Conservation (phyloP, 495 filamentous ascomycete genomes). For the Staphylotrichum longicolle region DNA sequence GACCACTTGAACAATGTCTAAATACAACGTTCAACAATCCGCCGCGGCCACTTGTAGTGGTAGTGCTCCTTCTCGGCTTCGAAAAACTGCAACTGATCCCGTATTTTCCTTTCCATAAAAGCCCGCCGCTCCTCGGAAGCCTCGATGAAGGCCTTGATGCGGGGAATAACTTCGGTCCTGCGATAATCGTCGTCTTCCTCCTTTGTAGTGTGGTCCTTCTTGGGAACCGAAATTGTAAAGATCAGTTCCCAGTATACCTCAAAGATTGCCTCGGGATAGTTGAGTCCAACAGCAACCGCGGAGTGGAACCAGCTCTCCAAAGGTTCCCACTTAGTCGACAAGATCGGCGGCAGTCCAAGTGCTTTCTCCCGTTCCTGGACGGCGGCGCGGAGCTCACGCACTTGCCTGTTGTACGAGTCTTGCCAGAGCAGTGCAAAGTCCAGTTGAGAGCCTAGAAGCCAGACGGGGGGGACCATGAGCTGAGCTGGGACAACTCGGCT, state of each 20-base stretch:
- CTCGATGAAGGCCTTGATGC: conserved; percentile 3
- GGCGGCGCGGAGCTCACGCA: not conserved
- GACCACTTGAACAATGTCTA: too few relatives aligned
- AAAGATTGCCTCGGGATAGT: too few relatives aligned
- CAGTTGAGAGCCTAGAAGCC: not conserved
- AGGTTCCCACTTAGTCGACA: conserved; percentile 8
- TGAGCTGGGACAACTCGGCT: conserved; percentile 12
- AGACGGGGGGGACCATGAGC: conserved; percentile 9
- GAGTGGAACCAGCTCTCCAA: conserved; percentile 2
- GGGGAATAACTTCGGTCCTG: not conserved
- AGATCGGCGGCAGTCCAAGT: not conserved
- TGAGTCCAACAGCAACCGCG: conserved; percentile 1
- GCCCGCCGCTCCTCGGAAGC: conserved; percentile 9
- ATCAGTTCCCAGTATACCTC: conserved; percentile 11
- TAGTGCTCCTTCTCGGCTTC: conserved; percentile 8
- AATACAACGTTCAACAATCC: not conserved
- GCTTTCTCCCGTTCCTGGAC: conserved; percentile 8
- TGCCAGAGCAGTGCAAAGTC: not conserved
- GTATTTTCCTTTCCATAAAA: conserved; percentile 9
- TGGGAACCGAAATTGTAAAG: not conserved
- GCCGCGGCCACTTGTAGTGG: not conserved
- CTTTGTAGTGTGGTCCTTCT: not conserved
- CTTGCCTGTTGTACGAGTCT: not conserved
- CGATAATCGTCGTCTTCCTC: not conserved
- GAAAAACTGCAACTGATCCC: conserved; percentile 6